These are phyloP conservation scores for Testicularia cyperi DNA, from an alignment of 1,284 basidiomycete species.

Conservation along the genomic window DNA sequence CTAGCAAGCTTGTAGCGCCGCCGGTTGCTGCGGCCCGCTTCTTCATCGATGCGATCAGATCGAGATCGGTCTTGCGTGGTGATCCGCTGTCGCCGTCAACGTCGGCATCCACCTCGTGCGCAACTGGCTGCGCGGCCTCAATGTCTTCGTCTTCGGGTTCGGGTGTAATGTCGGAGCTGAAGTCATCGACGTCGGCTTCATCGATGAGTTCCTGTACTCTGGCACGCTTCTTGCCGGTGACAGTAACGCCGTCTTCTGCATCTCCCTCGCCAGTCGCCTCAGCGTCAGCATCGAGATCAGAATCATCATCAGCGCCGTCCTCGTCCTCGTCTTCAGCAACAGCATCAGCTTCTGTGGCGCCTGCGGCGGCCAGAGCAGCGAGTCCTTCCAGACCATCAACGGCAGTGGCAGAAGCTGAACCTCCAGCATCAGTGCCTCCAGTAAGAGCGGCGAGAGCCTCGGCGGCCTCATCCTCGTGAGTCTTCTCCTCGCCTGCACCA, in stretches of 20 bases:
- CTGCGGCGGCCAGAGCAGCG: constrained; percentile 44
- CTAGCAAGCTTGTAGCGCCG: constrained; percentile 46
- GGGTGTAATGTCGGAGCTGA: constrained; percentile 41
- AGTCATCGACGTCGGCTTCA: constrained; percentile 20
- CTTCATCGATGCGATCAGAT: constrained; percentile 45
- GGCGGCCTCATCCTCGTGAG: constrained; percentile 46
- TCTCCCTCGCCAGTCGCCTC: constrained; percentile 12
- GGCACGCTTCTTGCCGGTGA: constrained; percentile 8
- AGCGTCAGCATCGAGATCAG: constrained; percentile 26
- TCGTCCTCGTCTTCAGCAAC: constrained; percentile 7
- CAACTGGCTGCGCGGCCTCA: constrained; percentile 10
- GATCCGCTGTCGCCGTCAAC: too few species aligned
- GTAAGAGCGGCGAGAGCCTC: constrained; percentile 45
- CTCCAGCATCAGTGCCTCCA: constrained; percentile 16
- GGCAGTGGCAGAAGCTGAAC: constrained; percentile 12
- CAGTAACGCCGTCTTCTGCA: constrained; percentile 1
- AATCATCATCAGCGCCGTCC: constrained; percentile 15
- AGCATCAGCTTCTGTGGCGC: neutral
- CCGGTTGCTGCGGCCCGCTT: constrained; percentile 51
- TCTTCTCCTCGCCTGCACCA: constrained; percentile 10
- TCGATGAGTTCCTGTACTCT: constrained; percentile 23
- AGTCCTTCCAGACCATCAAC: constrained; percentile 46
- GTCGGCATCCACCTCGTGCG: constrained; percentile 24
- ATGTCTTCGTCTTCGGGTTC: constrained; percentile 29
- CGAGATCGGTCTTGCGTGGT: constrained; percentile 26